Evolutionary conservation across 2,329 filamentous ascomycete genomes (phyloP).

Genomic region (Zymoseptoria passerinii): DNA sequence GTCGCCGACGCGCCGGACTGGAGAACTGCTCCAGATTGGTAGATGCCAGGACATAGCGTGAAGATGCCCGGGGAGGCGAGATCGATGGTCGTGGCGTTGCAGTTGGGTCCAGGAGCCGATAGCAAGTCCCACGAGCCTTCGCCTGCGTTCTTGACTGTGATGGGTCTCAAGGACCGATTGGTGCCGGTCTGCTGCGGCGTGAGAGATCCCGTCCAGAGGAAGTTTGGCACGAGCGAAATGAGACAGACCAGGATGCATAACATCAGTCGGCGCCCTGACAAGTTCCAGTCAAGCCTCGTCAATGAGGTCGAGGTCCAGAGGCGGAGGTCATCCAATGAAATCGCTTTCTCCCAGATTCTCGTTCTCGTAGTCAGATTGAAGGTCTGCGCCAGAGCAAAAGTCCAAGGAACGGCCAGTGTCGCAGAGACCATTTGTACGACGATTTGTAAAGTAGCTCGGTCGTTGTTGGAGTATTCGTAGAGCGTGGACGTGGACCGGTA

Average conservation of each 20-base stretch:
- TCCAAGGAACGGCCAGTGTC: background rate
- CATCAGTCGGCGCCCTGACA: background rate
- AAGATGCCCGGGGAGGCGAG: background rate
- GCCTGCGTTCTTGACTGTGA: background rate
- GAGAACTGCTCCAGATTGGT: background rate
- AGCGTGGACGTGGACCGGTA: background rate
- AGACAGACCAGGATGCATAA: background rate
- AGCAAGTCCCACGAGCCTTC: background rate
- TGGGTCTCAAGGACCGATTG: background rate
- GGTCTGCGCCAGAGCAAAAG: background rate
- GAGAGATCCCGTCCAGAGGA: slow-evolving; percentile 3
- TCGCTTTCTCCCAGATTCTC: background rate
- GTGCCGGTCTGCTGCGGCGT: background rate
- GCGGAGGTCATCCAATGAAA: background rate
- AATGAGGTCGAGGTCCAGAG: background rate
- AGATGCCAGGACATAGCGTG: background rate
- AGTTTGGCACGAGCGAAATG: background rate
- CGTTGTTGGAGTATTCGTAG: background rate
- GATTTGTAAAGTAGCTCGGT: background rate
- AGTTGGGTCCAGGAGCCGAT: background rate
- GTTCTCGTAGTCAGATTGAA: background rate
- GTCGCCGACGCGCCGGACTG: background rate
- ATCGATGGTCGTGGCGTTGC: background rate
- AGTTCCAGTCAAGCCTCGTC: background rate
- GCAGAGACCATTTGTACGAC: background rate